A percentile compares a stretch with the other conserved stretches of the same genome.
Evolutionary conservation across 805 yeast species (phyloP).

Genomic region (Wickerhamomyces pijperi): DNA sequence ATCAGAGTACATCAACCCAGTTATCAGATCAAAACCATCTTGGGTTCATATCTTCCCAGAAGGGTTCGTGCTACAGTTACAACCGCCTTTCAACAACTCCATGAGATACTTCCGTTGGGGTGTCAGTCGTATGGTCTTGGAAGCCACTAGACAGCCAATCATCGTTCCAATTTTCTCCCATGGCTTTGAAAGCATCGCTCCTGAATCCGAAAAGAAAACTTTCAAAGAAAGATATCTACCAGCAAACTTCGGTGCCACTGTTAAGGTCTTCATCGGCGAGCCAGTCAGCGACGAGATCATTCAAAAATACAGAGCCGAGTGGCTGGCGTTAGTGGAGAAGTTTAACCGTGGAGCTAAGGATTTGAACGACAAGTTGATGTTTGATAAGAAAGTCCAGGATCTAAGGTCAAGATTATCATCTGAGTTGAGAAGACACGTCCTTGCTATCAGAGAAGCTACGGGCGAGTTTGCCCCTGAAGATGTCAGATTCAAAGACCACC

Average conservation of each 20-base stretch:
- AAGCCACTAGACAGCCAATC: slow-evolving; percentile 73
- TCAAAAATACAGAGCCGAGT: slow-evolving; percentile 49
- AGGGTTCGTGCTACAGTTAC: slow-evolving; percentile 80
- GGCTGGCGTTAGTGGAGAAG: slow-evolving; percentile 53
- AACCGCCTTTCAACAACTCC: slow-evolving; percentile 70
- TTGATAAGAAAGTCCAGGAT: slow-evolving; percentile 53
- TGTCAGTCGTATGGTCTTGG: slow-evolving; percentile 70
- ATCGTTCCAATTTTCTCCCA: slow-evolving; percentile 76
- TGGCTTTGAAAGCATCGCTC: slow-evolving; percentile 81
- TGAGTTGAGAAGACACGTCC: slow-evolving; percentile 52
- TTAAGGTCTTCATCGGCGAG: slow-evolving; percentile 62
- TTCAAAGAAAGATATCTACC: slow-evolving; percentile 52
- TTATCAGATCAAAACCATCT: slow-evolving; percentile 51
- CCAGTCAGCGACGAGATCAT: slow-evolving; percentile 53
- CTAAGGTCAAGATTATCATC: slow-evolving; percentile 65
- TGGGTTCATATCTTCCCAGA: slow-evolving; percentile 97
- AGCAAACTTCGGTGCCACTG: slow-evolving; percentile 51
- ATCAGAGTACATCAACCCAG: slow-evolving; percentile 36
- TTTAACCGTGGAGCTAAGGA: slow-evolving; percentile 46
- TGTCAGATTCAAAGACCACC: slow-evolving; percentile 50
- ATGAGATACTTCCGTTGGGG: slow-evolving; percentile 98
- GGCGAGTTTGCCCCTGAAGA: slow-evolving; percentile 51
- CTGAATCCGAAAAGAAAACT: slow-evolving; percentile 42
- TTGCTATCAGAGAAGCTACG: slow-evolving; percentile 28
- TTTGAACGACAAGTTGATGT: slow-evolving; percentile 47